A percentile compares a stretch with the other conserved stretches of the same genome.
phyloP scores from a whole-genome alignment of 805 yeast genomes.

The Wickerhamomyces bovis region DNA sequence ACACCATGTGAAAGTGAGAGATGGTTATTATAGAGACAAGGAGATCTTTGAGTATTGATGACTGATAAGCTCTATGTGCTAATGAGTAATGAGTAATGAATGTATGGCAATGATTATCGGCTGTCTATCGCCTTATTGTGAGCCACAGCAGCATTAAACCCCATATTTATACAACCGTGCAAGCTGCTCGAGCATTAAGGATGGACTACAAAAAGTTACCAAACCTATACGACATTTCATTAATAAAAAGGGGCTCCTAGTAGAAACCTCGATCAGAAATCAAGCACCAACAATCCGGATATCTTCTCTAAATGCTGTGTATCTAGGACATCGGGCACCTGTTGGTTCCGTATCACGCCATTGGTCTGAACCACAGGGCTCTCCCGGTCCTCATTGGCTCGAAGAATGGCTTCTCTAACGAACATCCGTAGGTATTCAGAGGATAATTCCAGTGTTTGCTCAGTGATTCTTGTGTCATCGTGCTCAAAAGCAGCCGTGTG shows the following conservation, averaged over 20 bases:
- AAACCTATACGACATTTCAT: no score
- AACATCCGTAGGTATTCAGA: conserved; percentile 52
- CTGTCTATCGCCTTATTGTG: no score
- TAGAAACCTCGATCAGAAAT: conserved; percentile 37
- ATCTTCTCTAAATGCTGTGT: conserved; percentile 48
- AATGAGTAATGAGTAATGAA: neutral
- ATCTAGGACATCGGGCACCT: conserved; percentile 35
- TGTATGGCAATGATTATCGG: neutral
- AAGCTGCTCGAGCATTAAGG: no score
- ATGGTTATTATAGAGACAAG: conserved; percentile 28
- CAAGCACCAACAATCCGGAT: conserved; percentile 52
- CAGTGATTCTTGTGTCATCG: conserved; percentile 40
- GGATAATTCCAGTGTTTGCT: conserved; percentile 42
- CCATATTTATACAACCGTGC: no score
- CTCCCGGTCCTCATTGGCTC: conserved; percentile 50
- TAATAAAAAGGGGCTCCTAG: no score
- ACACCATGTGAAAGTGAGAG: conserved; percentile 28
- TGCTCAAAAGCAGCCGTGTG: conserved; percentile 45
- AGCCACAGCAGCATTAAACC: no score
- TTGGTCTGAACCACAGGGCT: conserved; percentile 17
- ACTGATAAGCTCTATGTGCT: neutral
- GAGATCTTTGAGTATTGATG: conserved; percentile 23
- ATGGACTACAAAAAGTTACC: no score
- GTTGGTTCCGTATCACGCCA: conserved; percentile 6
- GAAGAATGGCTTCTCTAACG: conserved; percentile 49